Percentiles rank a stretch among this genome's conserved stretches.
phyloP scores from a whole-genome alignment of 2,329 filamentous ascomycete species.

The Cladophialophora chaetospira region DNA sequence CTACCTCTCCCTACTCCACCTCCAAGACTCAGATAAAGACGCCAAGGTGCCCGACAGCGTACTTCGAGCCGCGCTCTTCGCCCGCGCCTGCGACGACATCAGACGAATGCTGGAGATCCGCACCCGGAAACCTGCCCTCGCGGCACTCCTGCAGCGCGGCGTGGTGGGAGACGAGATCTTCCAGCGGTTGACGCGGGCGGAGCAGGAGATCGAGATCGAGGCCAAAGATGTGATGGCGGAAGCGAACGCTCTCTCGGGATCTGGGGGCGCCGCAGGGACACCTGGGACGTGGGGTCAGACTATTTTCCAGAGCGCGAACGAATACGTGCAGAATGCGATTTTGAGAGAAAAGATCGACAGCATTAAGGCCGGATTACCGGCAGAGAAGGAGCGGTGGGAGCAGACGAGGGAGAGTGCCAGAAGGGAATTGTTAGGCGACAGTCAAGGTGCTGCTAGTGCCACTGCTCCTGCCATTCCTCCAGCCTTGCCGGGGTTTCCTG shows the following conservation, averaged over 20 bases:
- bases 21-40: conserved; percentile 53
- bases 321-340: conserved; percentile 82
- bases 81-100: conserved; percentile 90
- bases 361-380: conserved; percentile 68
- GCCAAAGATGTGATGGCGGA: conserved; percentile 82
- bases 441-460: conserved; percentile 39
- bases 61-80: conserved; percentile 82
- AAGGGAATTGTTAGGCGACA: conserved; percentile 70
- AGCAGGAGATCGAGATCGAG: conserved; percentile 98
- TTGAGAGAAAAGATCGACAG: conserved; percentile 75
- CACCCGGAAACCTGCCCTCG: conserved; percentile 83
- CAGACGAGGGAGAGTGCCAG: conserved; percentile 76
- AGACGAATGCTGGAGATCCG: conserved; percentile 86
- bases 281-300: conserved; percentile 73
- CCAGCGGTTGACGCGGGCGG: conserved; percentile 86
- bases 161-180: conserved; percentile 95
- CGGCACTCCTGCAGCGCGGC: conserved; percentile 79
- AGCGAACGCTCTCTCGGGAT: conserved; percentile 75
- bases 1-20: conserved; percentile 88
- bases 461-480: neutral
- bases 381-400: conserved; percentile 91
- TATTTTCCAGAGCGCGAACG: conserved; percentile 97
- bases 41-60: conserved; percentile 77
- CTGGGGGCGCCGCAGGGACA: conserved; percentile 54
- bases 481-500: neutral